Base-by-base conservation (phyloP, 2,329 filamentous ascomycete genomes). In the Elsinoe arachidis region DNA sequence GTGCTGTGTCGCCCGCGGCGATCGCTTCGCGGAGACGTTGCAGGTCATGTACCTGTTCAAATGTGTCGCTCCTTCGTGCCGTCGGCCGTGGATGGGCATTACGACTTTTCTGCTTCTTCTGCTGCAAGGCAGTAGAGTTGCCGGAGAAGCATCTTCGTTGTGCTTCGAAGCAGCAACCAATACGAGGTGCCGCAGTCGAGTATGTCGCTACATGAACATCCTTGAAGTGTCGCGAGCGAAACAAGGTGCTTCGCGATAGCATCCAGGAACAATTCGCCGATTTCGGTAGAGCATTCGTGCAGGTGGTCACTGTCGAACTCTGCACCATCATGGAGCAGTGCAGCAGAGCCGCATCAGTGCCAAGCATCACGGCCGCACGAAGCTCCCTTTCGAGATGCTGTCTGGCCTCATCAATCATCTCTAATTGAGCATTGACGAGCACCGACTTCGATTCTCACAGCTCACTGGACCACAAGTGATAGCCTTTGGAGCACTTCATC, bases 1-100 rank as follows among this genome's bases (percentile, higher is more conserved):
- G 43, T 11, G 55, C 53, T 33, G 64, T 56, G 19, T 67, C 44
- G 14, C 54, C 47, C 3, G 58, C 51, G n/a, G 56, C 34, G 19
- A 67, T 58, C 26, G 63, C 65, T 12, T 63, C 33, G 3, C 61
- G 43, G 9, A 68, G 60, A 19, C 61, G 59, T 21, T 55, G 17
- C 5, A 59, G 30, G n/a, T 43, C 19, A 14, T 39, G 17, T 1
- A 55, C 21, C 9, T 35, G 46, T 2, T 23, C 12, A 12, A 17
- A 12, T 3, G 9, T n/a, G 11, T 30, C 26, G 26, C 26, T 30
- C 3, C 26, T 4, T 30, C 26, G 26, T 7, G 26, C 7, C 26
- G 26, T 7, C 26, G 26, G 26, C 26, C 26, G 26, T 30, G 26
- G 26, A 30, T 30, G 26, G 2, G 26, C 26, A 5, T 2, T 7